A percentile compares a stretch with the other conserved stretches of the same genome.
Evolutionary conservation across 306 rosid genomes (phyloP).

Genomic region (Prunus fruticosa): DNA sequence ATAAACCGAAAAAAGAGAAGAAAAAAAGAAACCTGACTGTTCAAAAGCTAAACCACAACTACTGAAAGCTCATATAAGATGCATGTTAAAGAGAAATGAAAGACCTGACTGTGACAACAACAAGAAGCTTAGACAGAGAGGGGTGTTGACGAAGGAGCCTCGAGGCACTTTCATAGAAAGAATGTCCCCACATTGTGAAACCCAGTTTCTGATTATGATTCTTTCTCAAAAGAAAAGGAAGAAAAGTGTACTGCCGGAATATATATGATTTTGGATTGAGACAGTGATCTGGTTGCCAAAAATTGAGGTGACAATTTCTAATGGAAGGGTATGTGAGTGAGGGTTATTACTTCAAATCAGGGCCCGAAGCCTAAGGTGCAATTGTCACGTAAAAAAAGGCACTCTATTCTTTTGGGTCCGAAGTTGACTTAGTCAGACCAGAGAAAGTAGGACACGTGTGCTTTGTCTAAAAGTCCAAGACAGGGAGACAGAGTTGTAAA

Average conservation of each 20-base stretch:
- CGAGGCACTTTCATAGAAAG: slow-evolving; percentile 50
- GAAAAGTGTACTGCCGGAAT: background rate
- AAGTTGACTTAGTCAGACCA: slow-evolving; percentile 2
- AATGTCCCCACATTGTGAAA: slow-evolving; percentile 38
- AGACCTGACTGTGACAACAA: slow-evolving; percentile 53
- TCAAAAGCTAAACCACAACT: background rate
- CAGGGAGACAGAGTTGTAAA: too few relatives aligned
- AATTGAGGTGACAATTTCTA: background rate
- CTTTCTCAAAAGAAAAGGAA: background rate
- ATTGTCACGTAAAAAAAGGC: background rate
- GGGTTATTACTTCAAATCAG: background rate
- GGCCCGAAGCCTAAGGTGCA: background rate
- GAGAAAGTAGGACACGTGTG: background rate
- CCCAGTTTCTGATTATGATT: background rate
- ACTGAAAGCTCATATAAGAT: background rate
- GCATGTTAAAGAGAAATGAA: background rate
- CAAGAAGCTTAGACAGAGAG: slow-evolving; percentile 41
- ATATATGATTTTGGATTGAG: background rate
- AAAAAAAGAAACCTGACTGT: too few relatives aligned
- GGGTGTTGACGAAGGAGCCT: slow-evolving; percentile 33
- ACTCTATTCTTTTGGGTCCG: background rate
- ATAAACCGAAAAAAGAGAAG: background rate
- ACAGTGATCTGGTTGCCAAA: background rate
- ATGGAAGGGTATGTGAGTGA: background rate
- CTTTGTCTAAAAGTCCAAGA: background rate